Evolutionary conservation across 805 yeast species (phyloP), one percentile per base, ranked within the genome.

Genomic region (Candida verbasci): DNA sequence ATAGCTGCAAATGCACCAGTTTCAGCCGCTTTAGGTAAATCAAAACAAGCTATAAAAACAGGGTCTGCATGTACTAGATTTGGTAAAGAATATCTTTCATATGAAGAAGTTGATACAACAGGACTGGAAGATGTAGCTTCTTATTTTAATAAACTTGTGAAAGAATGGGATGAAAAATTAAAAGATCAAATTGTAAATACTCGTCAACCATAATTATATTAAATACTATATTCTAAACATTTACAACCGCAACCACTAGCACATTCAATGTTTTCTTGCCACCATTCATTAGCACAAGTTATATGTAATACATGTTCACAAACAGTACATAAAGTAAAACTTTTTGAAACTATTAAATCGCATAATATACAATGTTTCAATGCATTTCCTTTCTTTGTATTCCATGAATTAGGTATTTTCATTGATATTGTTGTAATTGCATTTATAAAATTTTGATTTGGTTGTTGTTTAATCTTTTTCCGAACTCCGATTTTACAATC

Each of bases 1-100:
- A 79, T 70, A 9, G 97, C 95, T 10, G 95, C 97, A 7, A 83
- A 84, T 53, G 86, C 97, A 2, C 86, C 93, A 1, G 70, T 86
- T 2, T 42, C 46, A 12, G 55, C 56, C 20, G 84, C 80, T 6
- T 72, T 82, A 3, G 64, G 65, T 3, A 31, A 24, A 15, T n/a
- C 23, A 10, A 34, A 31, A 14, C 63, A 79, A 35, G 78, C 79
- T 48, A 76, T 73, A 41, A 66, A 66, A 38, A 47, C 60, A 3
- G 96, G 95, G 3, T 85, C 95, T 7, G 86, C 88, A 0, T 71
- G 82, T 17, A 68, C 71, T 39, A 63, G 72, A 44, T 65, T 62
- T 41, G 97, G 97, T 2, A 50, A 61, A 9, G 94, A 81, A 55
- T 78, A 72, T 46, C 60, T 89, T 27, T 71, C 72, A 46, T 58